Evolutionary conservation across 352 stramenopile species (phyloP).

Genomic region (Ophiocytium majus): DNA sequence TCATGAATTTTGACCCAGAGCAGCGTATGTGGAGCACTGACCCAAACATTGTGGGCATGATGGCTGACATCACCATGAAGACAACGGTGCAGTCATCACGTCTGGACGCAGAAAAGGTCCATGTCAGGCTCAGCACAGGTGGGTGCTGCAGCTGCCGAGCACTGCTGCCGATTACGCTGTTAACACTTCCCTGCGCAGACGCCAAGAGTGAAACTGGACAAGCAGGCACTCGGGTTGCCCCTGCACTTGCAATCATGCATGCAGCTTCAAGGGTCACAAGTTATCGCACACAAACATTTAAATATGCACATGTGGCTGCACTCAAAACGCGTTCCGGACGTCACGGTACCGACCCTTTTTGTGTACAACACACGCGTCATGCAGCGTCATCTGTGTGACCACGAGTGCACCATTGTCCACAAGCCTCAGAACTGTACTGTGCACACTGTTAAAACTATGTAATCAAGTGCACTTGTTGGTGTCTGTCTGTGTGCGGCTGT

Average conservation of each 20-base stretch:
- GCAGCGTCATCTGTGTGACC: no score
- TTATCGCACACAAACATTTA: background rate
- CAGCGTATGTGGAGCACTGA: background rate
- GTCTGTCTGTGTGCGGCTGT: background rate
- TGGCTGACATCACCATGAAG: background rate
- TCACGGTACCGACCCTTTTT: no score
- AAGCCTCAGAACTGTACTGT: no score
- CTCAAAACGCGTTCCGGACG: no score
- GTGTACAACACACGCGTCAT: no score
- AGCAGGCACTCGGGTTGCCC: background rate
- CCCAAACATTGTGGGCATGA: background rate
- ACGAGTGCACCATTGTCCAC: no score
- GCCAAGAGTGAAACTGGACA: no score
- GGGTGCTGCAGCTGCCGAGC: background rate
- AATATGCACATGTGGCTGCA: background rate
- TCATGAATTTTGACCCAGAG: background rate
- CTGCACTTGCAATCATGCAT: background rate
- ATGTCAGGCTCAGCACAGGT: background rate
- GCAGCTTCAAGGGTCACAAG: background rate
- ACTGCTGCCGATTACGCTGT: no score
- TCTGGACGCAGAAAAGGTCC: background rate
- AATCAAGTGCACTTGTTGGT: no score
- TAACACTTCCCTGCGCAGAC: no score
- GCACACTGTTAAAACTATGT: no score
- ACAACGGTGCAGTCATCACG: background rate